These are phyloP conservation scores for Tetrahymena elliotti DNA, from an alignment of 73 alveolate genomes.

Conservation along the genomic window DNA sequence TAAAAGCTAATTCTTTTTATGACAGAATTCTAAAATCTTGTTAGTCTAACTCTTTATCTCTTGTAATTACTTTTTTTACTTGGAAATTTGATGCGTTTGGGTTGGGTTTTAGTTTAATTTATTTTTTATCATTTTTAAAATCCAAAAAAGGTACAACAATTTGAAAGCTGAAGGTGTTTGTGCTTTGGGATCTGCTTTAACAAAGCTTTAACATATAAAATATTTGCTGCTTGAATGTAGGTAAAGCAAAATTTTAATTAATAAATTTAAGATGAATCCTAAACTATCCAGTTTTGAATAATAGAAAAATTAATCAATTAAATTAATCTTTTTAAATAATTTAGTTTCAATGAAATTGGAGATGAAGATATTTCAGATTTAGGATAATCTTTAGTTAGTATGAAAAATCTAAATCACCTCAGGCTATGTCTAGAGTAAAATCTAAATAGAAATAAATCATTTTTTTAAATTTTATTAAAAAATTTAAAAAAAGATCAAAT, in stretches of 20 bases:
- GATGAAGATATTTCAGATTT: background rate
- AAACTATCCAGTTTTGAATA: too few relatives aligned
- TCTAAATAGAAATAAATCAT: too few relatives aligned
- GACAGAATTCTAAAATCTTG: background rate
- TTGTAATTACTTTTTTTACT: background rate
- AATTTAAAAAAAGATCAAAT: background rate
- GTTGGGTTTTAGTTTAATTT: too few relatives aligned
- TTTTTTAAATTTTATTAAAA: too few relatives aligned
- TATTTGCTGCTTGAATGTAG: background rate
- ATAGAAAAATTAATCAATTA: too few relatives aligned
- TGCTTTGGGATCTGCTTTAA: background rate
- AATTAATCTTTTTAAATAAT: too few relatives aligned
- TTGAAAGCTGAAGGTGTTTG: background rate
- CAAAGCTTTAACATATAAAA: too few relatives aligned
- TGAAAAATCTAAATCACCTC: background rate
- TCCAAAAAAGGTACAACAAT: background rate
- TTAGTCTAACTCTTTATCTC: background rate
- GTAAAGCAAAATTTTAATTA: background rate
- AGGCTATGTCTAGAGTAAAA: background rate
- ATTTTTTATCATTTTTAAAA: too few relatives aligned
- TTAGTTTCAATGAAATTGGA: background rate
- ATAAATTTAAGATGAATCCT: too few relatives aligned
- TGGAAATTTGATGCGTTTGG: too few relatives aligned
- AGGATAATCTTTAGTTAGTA: background rate
- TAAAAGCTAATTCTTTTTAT: too few relatives aligned